Conservation (phyloP, 768 basidiomycete species). For the Boletus eberwhitei region DNA sequence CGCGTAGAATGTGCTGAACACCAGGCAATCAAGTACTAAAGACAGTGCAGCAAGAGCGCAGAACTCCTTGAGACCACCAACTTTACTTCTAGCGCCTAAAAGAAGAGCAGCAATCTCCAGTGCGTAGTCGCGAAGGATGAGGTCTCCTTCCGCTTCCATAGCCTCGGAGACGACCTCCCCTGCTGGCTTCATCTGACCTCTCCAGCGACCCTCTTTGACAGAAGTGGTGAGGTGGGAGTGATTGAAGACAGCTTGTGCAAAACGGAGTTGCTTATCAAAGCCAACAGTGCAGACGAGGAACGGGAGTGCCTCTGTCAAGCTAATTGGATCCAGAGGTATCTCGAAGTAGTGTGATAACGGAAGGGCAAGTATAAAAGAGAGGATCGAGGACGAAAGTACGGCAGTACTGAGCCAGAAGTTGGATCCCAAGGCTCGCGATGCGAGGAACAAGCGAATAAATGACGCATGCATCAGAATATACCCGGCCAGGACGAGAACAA, state of each 20-base stretch:
- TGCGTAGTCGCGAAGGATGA: slow-evolving; percentile 89
- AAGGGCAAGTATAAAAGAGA: slow-evolving; percentile 82
- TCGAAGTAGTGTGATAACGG: slow-evolving; percentile 71
- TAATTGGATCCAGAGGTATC: slow-evolving; percentile 90
- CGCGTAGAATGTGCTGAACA: slow-evolving; percentile 87
- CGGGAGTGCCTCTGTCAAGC: slow-evolving; percentile 91
- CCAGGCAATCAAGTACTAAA: slow-evolving; percentile 79
- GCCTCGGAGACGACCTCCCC: slow-evolving; percentile 84
- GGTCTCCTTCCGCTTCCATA: slow-evolving; percentile 70
- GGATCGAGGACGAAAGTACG: slow-evolving; percentile 74
- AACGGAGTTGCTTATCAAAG: slow-evolving; percentile 94
- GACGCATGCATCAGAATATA: slow-evolving; percentile 96
- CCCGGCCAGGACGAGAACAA: slow-evolving; percentile 88
- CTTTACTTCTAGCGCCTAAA: slow-evolving; percentile 82
- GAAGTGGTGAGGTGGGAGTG: slow-evolving; percentile 62
- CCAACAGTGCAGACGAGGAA: slow-evolving; percentile 98
- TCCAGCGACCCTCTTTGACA: slow-evolving; percentile 36
- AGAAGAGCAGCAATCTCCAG: slow-evolving; percentile 88
- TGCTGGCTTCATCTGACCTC: slow-evolving; percentile 64
- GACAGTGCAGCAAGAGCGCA: slow-evolving; percentile 92
- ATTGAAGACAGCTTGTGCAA: slow-evolving; percentile 85
- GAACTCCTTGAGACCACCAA: slow-evolving; percentile 89
- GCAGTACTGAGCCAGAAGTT: slow-evolving; percentile 68
- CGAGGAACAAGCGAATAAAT: slow-evolving; percentile 86
- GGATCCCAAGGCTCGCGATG: slow-evolving; percentile 81